Evolutionary conservation across 345 rosid species (phyloP).

Genomic region (Eucalyptus erythrocorys): DNA sequence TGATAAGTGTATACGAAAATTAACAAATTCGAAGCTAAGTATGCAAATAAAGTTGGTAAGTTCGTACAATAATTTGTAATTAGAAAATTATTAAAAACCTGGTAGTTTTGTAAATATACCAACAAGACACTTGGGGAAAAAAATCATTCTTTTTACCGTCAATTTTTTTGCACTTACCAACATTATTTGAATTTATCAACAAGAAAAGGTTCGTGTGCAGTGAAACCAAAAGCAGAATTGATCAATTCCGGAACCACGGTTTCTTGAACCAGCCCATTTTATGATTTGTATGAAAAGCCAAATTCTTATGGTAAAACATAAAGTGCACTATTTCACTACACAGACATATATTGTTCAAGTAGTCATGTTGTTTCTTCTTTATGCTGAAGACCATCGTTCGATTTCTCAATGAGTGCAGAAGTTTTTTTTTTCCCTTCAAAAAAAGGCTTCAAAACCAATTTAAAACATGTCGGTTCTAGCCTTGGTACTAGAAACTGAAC

Average conservation of each 20-base stretch:
- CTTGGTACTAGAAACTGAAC: background rate
- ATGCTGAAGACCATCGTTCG: background rate
- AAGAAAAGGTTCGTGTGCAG: background rate
- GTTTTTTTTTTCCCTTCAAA: background rate
- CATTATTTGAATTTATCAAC: background rate
- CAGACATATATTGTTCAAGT: background rate
- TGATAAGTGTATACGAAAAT: background rate
- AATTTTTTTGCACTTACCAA: background rate
- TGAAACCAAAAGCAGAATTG: background rate
- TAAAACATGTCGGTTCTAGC: background rate
- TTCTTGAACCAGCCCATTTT: background rate
- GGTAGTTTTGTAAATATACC: background rate
- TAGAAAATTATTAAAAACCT: background rate
- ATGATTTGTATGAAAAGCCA: background rate
- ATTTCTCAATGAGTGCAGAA: background rate
- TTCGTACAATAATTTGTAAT: background rate
- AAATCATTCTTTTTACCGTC: background rate
- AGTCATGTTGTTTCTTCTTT: background rate
- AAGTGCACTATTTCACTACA: background rate
- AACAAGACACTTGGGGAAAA: background rate
- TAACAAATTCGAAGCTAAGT: background rate
- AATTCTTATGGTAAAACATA: background rate
- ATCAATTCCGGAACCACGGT: background rate
- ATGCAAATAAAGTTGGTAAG: background rate
- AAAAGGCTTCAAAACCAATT: background rate